These are phyloP conservation scores for Penicillium malachiteum DNA, from an alignment of 495 filamentous ascomycete genomes.

Conservation along the genomic window DNA sequence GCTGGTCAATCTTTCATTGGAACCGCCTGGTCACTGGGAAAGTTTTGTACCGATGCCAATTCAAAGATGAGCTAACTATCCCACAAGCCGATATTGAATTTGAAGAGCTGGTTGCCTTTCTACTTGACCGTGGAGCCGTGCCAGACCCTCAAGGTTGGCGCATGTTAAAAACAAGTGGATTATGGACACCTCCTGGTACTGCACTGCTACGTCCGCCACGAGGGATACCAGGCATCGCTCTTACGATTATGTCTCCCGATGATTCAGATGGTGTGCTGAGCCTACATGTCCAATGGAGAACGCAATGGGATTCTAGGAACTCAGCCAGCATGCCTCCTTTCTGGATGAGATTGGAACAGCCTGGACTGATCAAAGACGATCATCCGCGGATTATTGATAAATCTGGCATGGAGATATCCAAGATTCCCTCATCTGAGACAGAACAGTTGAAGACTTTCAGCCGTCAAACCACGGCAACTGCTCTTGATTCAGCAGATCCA, in stretches of 20 bases:
- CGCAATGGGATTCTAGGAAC: neutral
- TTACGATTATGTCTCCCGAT: neutral
- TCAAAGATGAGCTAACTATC: slow-evolving; percentile 6
- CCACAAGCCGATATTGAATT: slow-evolving; percentile 8
- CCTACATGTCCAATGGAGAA: neutral
- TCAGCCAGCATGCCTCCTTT: neutral
- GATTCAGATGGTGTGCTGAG: slow-evolving; percentile 1
- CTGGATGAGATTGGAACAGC: neutral
- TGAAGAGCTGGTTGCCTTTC: slow-evolving; percentile 8
- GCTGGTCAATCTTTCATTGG: slow-evolving; percentile 9
- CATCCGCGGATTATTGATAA: neutral
- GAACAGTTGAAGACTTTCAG: neutral
- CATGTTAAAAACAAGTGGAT: slow-evolving; percentile 4
- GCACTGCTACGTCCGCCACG: neutral
- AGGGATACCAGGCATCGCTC: neutral
- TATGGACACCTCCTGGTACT: slow-evolving; percentile 9
- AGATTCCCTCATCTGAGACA: neutral
- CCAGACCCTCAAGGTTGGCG: slow-evolving; percentile 8
- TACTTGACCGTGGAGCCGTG: slow-evolving; percentile 8
- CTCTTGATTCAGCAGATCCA: neutral
- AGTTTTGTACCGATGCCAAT: slow-evolving; percentile 7
- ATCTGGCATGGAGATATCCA: neutral
- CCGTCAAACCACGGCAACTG: neutral
- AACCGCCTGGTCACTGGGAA: slow-evolving; percentile 7
- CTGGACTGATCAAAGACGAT: neutral